Evolutionary conservation across 2,329 filamentous ascomycete species (phyloP).

Genomic region (Stachybotrys chartarum): DNA sequence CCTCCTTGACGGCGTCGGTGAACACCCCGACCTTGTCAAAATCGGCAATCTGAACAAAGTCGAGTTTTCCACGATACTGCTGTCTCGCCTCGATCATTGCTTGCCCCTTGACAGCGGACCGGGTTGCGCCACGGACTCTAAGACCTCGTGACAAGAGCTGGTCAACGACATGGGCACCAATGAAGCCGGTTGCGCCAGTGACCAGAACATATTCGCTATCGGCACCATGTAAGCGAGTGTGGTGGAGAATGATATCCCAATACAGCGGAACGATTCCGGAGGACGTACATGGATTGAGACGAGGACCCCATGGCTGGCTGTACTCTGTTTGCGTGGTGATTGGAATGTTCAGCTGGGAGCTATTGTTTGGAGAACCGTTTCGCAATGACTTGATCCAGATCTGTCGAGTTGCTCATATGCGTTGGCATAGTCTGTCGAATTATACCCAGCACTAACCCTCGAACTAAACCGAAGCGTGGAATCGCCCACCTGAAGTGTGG

Average conservation of each 20-base stretch:
- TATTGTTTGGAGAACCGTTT: too few relatives aligned
- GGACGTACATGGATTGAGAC: not conserved
- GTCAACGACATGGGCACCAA: slow-evolving; percentile 27
- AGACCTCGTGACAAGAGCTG: slow-evolving; percentile 19
- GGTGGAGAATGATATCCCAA: not conserved
- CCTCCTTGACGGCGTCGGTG: slow-evolving; percentile 26
- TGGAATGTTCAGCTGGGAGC: too few relatives aligned
- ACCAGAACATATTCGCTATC: slow-evolving; percentile 11
- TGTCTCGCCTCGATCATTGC: slow-evolving; percentile 28
- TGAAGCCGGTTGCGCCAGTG: slow-evolving; percentile 19
- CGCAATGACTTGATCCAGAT: not conserved
- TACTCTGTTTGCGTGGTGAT: too few relatives aligned
- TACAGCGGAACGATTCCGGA: not conserved
- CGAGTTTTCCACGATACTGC: slow-evolving; percentile 25
- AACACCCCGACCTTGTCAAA: slow-evolving; percentile 30
- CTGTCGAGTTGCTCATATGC: not conserved
- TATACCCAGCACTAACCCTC: not conserved
- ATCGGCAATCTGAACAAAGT: slow-evolving; percentile 34
- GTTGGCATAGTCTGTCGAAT: not conserved
- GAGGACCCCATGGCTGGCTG: not conserved
- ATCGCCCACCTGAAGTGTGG: not conserved
- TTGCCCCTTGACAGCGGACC: slow-evolving; percentile 20
- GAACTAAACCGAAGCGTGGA: not conserved
- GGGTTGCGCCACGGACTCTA: slow-evolving; percentile 21
- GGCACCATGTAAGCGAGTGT: not conserved